Evolutionary conservation across 2,329 filamentous ascomycete genomes (phyloP).

Genomic region (Aspergillus fumigatus): DNA sequence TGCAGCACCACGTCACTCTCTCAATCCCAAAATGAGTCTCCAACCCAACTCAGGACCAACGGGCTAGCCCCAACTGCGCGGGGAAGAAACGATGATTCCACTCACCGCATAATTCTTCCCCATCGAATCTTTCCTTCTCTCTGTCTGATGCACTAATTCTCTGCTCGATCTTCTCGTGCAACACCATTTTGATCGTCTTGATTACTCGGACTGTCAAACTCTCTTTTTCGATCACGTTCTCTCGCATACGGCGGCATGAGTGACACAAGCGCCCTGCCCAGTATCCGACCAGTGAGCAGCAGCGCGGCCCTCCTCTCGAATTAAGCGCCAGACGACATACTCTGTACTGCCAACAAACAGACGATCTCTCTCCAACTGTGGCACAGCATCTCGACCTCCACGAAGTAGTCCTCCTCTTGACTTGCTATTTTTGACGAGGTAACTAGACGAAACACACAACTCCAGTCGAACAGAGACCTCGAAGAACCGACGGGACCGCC

Average conservation of each 20-base stretch:
- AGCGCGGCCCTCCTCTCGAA: conserved; percentile 9
- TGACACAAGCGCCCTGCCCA: conserved; percentile 25
- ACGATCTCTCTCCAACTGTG: conserved; percentile 1
- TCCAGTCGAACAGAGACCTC: conserved; percentile 9
- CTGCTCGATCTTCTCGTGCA: conserved; percentile 2
- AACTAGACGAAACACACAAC: conserved; percentile 18
- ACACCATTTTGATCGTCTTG: conserved; percentile 2
- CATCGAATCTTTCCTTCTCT: conserved; percentile 2
- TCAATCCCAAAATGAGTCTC: conserved; percentile 12
- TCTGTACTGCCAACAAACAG: neutral
- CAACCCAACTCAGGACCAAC: neutral
- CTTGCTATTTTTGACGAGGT: conserved; percentile 15
- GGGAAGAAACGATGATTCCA: conserved; percentile 13
- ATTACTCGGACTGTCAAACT: neutral
- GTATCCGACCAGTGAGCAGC: conserved; percentile 23
- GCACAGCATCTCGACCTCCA: conserved; percentile 5
- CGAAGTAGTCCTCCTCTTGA: conserved; percentile 1
- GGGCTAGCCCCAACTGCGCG: neutral
- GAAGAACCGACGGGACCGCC: conserved; percentile 7
- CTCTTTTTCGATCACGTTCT: conserved; percentile 3
- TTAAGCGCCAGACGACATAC: conserved; percentile 31
- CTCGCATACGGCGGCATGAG: conserved; percentile 21
- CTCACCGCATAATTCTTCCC: conserved; percentile 17
- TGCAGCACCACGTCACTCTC: conserved; percentile 25
- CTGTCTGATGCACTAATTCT: conserved; percentile 12